A percentile compares a stretch with the other conserved stretches of the same genome.
These are phyloP conservation scores for Colletotrichum tropicicola DNA, from an alignment of 2,329 filamentous ascomycete genomes.

Conservation along the genomic window DNA sequence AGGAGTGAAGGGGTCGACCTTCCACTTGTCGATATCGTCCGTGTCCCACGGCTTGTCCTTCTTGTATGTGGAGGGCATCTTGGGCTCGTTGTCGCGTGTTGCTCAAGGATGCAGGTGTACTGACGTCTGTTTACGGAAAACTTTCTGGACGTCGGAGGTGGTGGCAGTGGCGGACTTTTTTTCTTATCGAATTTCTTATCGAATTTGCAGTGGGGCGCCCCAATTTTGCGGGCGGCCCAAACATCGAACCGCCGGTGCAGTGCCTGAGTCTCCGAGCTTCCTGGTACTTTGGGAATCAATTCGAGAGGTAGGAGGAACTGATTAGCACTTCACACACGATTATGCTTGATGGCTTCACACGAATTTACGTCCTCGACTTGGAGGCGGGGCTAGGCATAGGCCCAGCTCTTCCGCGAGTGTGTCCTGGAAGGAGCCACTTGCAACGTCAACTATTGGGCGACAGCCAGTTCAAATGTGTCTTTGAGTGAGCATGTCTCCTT, in stretches of 20 bases:
- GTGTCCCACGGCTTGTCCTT: slow-evolving; percentile 95
- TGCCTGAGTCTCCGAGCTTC: not conserved
- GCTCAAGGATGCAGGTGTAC: not conserved
- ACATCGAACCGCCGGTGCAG: not conserved
- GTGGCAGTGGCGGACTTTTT: not conserved
- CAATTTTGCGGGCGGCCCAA: not conserved
- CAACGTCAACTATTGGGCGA: no score
- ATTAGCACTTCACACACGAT: no score
- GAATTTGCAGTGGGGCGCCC: not conserved
- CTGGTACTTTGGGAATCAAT: no score
- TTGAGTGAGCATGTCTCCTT: no score
- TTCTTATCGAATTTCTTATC: slow-evolving; percentile 1
- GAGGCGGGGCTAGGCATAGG: no score
- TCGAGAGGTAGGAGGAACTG: no score
- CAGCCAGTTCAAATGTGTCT: no score
- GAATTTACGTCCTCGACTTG: no score
- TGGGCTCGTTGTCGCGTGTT: slow-evolving; percentile 5
- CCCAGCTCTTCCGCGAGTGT: no score
- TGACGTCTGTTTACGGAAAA: not conserved
- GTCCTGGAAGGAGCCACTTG: no score
- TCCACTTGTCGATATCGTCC: slow-evolving; percentile 97
- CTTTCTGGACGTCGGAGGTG: not conserved
- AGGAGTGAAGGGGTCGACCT: slow-evolving; percentile 85
- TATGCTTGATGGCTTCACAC: no score
- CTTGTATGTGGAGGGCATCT: slow-evolving; percentile 89